Evolutionary conservation across 2,329 filamentous ascomycete genomes (phyloP).

Genomic region (Kalmusia sp.): DNA sequence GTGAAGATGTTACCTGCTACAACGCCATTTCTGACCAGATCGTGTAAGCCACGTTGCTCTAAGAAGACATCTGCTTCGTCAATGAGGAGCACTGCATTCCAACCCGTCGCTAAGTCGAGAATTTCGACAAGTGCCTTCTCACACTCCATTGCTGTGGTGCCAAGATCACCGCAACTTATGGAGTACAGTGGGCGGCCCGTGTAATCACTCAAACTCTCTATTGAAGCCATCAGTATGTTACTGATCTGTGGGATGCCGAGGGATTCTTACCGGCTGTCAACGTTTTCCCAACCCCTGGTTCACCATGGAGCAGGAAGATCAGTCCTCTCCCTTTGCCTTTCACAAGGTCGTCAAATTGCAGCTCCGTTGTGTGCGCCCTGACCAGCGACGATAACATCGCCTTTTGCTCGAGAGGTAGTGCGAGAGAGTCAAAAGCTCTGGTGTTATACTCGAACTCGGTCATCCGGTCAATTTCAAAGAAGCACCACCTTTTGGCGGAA

Average conservation of each 20-base stretch:
- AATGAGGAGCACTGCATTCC: conserved; percentile 52
- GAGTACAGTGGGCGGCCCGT: not conserved
- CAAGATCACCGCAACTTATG: conserved; percentile 36
- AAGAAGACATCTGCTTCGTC: conserved; percentile 54
- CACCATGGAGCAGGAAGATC: not conserved
- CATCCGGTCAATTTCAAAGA: too few species aligned
- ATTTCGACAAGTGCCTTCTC: too few species aligned
- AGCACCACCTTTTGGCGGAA: too few species aligned
- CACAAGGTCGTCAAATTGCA: not conserved
- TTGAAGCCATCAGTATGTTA: conserved; percentile 10
- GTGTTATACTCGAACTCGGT: too few species aligned
- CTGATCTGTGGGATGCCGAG: not conserved
- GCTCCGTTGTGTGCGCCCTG: not conserved
- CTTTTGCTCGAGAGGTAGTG: not conserved
- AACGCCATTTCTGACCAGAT: conserved; percentile 19
- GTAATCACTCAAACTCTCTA: conserved; percentile 42
- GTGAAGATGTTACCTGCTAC: conserved; percentile 6
- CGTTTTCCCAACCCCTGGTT: not conserved
- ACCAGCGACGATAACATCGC: not conserved
- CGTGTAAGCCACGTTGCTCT: conserved; percentile 12
- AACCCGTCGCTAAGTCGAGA: conserved; percentile 27
- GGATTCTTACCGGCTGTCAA: not conserved
- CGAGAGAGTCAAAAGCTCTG: not conserved
- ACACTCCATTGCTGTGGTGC: conserved; percentile 6
- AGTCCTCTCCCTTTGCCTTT: not conserved